Percentiles rank a stretch among this genome's conserved stretches.
Conservation (phyloP, 768 basidiomycete species). For the Daedaleopsis nitida region DNA sequence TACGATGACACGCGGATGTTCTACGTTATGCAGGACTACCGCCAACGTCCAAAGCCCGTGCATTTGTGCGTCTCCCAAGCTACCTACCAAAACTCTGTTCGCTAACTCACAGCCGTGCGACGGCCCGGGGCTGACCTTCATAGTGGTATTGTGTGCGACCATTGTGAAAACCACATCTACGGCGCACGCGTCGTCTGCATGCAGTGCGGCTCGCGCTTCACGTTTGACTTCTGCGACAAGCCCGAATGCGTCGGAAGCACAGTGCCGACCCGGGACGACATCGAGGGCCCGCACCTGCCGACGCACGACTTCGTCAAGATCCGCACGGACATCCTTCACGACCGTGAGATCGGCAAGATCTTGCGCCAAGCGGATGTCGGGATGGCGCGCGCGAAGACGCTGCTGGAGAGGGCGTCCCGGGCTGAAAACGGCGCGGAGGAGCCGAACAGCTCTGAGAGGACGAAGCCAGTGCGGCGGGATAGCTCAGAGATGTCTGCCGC, state of each 20-base stretch:
- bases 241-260: conserved; percentile 11
- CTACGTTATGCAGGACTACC: too few species aligned
- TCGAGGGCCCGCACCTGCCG: conserved; percentile 7
- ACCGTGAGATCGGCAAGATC: conserved; percentile 16
- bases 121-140: not conserved
- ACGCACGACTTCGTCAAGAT: conserved; percentile 26
- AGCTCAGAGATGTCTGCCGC: not conserved
- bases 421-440: not conserved
- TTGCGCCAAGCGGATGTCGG: not conserved
- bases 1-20: too few species aligned
- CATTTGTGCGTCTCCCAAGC: too few species aligned
- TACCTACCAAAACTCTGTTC: too few species aligned
- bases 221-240: conserved; percentile 27
- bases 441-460: not conserved
- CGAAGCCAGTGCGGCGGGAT: not conserved
- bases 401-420: not conserved
- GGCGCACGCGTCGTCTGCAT: conserved; percentile 17
- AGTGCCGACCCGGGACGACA: conserved; percentile 1
- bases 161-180: conserved; percentile 16
- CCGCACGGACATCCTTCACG: conserved; percentile 16
- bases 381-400: too few species aligned
- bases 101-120: too few species aligned
- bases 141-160: conserved; percentile 22
- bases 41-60: too few species aligned
- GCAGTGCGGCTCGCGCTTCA: conserved; percentile 10